phyloP scores from a whole-genome alignment of 345 rosid species.

The Adansonia digitata region DNA sequence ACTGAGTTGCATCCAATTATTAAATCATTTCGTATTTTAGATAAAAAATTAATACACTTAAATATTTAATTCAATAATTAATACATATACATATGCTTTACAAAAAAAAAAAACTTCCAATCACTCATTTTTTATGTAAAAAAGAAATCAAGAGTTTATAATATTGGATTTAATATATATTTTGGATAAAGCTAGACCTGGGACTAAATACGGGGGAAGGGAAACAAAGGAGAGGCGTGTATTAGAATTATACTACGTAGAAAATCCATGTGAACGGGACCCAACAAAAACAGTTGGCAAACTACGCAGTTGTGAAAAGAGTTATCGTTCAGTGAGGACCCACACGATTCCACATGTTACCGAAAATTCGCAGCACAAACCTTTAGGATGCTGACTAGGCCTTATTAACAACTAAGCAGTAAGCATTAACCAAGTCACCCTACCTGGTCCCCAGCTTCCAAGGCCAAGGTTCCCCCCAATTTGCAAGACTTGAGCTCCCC shows the following conservation, averaged over 20 bases:
- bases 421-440: neutral
- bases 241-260: neutral
- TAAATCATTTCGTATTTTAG: too few species aligned
- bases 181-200: too few species aligned
- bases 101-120: too few species aligned
- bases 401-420: neutral
- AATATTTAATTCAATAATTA: too few species aligned
- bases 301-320: neutral
- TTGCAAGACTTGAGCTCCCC: neutral
- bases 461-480: neutral
- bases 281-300: neutral
- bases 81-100: too few species aligned
- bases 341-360: constrained; percentile 4
- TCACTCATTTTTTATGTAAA: too few species aligned
- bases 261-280: constrained; percentile 5
- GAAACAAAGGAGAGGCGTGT: too few species aligned
- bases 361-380: neutral
- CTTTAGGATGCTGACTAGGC: constrained; percentile 11
- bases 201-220: too few species aligned
- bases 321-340: neutral
- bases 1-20: too few species aligned
- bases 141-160: too few species aligned
- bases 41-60: too few species aligned
- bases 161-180: too few species aligned
- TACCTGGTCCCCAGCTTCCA: neutral